Percentiles rank a stretch among this genome's conserved stretches.
phyloP scores from a whole-genome alignment of 1,284 basidiomycete genomes.

The Ganoderma leucocontextum region DNA sequence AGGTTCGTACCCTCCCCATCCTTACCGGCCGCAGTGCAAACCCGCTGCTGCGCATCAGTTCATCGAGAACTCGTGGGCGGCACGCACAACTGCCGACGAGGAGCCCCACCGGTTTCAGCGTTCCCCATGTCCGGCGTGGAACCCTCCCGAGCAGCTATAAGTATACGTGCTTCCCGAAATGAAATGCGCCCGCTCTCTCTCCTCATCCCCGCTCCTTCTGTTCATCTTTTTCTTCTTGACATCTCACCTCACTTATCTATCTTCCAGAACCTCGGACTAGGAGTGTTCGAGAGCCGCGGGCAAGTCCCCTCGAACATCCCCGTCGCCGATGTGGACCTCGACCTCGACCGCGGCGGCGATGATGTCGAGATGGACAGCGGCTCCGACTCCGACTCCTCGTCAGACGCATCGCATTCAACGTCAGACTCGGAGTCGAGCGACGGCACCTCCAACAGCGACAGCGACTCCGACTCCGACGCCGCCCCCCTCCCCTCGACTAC shows the following conservation, averaged over 20 bases:
- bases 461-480: conserved; percentile 37
- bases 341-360: conserved; percentile 10
- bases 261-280: conserved; percentile 67
- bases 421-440: conserved; percentile 12
- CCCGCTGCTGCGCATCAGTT: background rate
- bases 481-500: conserved; percentile 28
- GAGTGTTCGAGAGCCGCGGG: conserved; percentile 62
- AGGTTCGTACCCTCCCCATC: background rate
- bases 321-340: conserved; percentile 35
- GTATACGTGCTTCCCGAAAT: background rate
- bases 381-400: conserved; percentile 31
- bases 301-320: conserved; percentile 26
- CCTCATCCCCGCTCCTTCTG: background rate
- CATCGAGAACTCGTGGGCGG: background rate
- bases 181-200: background rate
- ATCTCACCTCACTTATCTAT: background rate
- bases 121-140: background rate
- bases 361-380: conserved; percentile 5
- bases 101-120: background rate
- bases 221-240: conserved; percentile 8
- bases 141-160: background rate
- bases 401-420: conserved; percentile 32
- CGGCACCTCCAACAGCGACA: conserved; percentile 27
- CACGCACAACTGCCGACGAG: background rate
- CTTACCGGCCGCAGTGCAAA: background rate